Evolutionary conservation across 306 rosid species (phyloP).

Genomic region (Castanospermum australe): DNA sequence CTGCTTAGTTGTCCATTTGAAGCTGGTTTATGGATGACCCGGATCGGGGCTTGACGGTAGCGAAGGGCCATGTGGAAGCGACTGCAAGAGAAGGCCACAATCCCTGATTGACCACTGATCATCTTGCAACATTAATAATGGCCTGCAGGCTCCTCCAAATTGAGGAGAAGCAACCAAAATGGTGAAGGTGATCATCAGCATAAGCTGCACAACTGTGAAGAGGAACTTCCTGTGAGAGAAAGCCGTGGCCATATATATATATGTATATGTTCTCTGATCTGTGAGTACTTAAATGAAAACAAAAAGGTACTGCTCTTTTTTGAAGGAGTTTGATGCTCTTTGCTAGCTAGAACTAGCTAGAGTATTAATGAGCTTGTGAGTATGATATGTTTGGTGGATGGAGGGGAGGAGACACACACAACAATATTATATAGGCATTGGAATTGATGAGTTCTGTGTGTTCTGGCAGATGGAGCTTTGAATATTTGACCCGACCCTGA

Average conservation of each 20-base stretch:
- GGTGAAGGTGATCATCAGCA: too few relatives aligned
- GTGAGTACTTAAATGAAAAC: not conserved
- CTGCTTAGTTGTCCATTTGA: too few relatives aligned
- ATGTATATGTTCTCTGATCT: too few relatives aligned
- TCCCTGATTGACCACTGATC: not conserved
- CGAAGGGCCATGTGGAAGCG: not conserved
- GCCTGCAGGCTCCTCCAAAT: too few relatives aligned
- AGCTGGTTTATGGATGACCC: not conserved
- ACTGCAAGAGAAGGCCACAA: not conserved
- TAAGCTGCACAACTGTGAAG: too few relatives aligned
- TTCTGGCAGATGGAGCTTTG: not conserved
- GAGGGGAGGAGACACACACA: not conserved
- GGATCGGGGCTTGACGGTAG: not conserved
- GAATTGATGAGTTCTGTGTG: not conserved
- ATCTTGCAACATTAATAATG: not conserved
- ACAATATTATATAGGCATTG: not conserved
- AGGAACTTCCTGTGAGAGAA: not conserved
- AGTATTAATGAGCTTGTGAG: not conserved
- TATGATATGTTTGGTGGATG: not conserved
- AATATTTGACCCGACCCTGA: not conserved
- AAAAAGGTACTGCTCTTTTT: not conserved
- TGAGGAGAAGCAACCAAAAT: too few relatives aligned
- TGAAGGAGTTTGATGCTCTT: not conserved
- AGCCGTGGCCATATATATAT: not conserved
- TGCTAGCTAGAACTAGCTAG: not conserved